Evolutionary conservation across 73 alveolate genomes (phyloP).

Genomic region (Tetrahymena thermophila): DNA sequence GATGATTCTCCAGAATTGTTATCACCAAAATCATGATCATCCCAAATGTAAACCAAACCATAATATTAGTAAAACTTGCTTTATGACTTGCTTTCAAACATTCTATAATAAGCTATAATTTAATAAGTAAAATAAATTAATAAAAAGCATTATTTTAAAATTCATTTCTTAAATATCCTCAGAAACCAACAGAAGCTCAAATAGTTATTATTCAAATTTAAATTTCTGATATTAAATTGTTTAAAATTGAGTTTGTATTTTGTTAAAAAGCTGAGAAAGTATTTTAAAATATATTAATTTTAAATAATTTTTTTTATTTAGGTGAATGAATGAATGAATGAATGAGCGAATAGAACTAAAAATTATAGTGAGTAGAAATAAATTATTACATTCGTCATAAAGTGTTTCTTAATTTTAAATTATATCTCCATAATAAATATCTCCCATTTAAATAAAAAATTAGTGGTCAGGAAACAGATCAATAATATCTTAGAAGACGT

Average conservation of each 20-base stretch:
- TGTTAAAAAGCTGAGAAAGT: no score
- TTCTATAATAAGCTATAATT: not conserved
- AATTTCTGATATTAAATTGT: no score
- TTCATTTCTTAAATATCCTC: not conserved
- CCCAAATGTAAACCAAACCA: not conserved
- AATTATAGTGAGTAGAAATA: not conserved
- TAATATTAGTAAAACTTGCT: not conserved
- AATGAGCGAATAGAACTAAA: no score
- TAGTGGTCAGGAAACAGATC: not conserved
- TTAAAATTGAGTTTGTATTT: no score
- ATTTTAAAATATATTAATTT: no score
- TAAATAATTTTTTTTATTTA: no score
- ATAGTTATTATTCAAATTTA: no score
- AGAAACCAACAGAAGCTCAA: not conserved
- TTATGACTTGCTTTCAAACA: not conserved
- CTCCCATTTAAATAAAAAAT: not conserved
- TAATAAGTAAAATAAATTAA: not conserved
- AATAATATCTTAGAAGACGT: not conserved
- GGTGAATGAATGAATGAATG: no score
- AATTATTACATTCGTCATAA: not conserved
- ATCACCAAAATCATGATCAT: not conserved
- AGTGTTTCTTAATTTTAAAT: not conserved
- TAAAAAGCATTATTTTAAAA: not conserved
- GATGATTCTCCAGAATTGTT: not conserved
- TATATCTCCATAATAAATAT: not conserved